phyloP scores from a whole-genome alignment of 2,329 filamentous ascomycete genomes.

The Nigrospora sphaerica region DNA sequence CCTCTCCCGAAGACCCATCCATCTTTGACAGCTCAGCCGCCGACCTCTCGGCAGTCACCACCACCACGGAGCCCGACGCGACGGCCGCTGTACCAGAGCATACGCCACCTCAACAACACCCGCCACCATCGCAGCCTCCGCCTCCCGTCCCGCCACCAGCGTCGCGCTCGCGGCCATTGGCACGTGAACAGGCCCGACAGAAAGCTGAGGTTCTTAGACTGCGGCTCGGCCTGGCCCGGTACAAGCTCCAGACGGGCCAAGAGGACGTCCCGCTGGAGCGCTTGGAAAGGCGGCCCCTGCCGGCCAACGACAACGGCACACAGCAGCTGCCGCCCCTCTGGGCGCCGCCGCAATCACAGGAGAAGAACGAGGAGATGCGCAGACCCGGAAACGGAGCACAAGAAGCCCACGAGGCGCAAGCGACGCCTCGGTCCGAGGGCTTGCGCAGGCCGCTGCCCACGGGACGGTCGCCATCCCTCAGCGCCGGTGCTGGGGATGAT shows the following conservation, averaged over 20 bases:
- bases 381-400: neutral
- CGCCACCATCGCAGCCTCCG: constrained; percentile 4
- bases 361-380: neutral
- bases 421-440: constrained; percentile 1
- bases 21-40: constrained; percentile 41
- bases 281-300: constrained; percentile 37
- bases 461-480: neutral
- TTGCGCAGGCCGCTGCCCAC: constrained; percentile 4
- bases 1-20: constrained; percentile 31
- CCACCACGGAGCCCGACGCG: constrained; percentile 41
- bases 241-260: constrained; percentile 71
- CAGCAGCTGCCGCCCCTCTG: neutral
- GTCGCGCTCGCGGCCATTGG: constrained; percentile 24
- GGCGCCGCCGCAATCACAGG: neutral
- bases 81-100: constrained; percentile 2
- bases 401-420: neutral
- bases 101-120: neutral
- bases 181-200: constrained; percentile 48
- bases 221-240: constrained; percentile 63
- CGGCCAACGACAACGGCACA: constrained; percentile 3
- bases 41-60: constrained; percentile 40
- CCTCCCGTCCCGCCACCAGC: constrained; percentile 7
- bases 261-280: constrained; percentile 56
- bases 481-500: too few relatives aligned
- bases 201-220: constrained; percentile 60